Evolutionary conservation across 371 early-diverging fungal species (phyloP).

Genomic region (Mortierella sp.): DNA sequence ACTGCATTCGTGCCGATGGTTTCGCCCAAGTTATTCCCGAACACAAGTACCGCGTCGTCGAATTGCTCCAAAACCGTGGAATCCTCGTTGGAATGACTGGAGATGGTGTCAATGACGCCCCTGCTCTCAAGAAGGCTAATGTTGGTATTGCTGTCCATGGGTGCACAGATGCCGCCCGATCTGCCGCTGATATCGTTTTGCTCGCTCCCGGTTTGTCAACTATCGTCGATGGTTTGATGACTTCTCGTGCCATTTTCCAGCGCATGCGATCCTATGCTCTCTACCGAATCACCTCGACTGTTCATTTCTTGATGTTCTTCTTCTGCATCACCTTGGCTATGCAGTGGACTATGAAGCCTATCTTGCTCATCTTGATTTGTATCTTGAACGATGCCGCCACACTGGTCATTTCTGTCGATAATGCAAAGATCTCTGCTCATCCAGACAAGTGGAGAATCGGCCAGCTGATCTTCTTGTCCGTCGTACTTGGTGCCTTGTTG

Average conservation of each 20-base stretch:
- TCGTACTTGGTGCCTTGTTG: conserved; percentile 74
- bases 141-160: conserved; percentile 84
- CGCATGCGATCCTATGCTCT: conserved; percentile 90
- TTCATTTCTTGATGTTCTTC: conserved; percentile 91
- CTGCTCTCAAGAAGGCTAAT: conserved; percentile 86
- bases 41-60: conserved; percentile 95
- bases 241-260: conserved; percentile 90
- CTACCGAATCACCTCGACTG: conserved; percentile 89
- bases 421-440: conserved; percentile 79
- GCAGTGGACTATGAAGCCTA: conserved; percentile 76
- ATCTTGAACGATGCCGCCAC: conserved; percentile 89
- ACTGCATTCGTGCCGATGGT: conserved; percentile 90
- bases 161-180: conserved; percentile 92
- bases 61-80: conserved; percentile 78
- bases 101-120: conserved; percentile 95
- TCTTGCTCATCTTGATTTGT: conserved; percentile 82
- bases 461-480: conserved; percentile 79
- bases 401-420: conserved; percentile 87
- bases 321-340: conserved; percentile 79
- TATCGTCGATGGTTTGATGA: conserved; percentile 84
- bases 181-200: conserved; percentile 92
- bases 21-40: conserved; percentile 98
- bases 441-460: conserved; percentile 93
- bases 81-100: conserved; percentile 89
- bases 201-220: conserved; percentile 86